phyloP scores from a whole-genome alignment of 2,329 filamentous ascomycete genomes.

The Penicillium palitans region DNA sequence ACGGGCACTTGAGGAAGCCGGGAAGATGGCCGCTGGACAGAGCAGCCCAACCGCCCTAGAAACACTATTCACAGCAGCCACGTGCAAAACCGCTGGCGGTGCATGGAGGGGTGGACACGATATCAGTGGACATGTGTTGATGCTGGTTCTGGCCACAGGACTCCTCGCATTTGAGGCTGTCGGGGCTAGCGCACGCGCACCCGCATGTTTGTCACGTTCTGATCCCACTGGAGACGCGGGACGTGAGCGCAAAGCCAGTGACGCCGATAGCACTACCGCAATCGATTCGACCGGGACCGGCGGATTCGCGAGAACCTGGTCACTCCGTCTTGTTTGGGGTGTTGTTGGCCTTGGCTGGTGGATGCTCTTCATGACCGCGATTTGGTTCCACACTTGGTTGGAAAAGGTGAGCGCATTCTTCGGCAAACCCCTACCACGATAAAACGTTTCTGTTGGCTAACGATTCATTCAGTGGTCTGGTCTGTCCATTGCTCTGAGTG shows the following conservation, averaged over 20 bases:
- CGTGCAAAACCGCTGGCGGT: constrained; percentile 80
- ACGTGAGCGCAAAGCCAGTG: constrained; percentile 37
- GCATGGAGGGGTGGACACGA: constrained; percentile 92
- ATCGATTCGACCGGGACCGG: constrained; percentile 42
- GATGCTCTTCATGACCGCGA: constrained; percentile 98
- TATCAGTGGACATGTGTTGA: constrained; percentile 91
- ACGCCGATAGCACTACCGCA: constrained; percentile 12
- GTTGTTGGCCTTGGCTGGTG: constrained; percentile 76
- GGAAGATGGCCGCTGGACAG: constrained; percentile 20
- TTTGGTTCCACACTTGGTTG: constrained; percentile 98
- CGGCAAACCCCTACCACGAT: background rate
- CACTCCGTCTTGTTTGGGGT: constrained; percentile 49
- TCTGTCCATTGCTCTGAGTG: constrained; percentile 48
- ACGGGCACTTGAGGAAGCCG: constrained; percentile 52
- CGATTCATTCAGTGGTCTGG: constrained; percentile 48
- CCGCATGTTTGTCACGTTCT: constrained; percentile 28
- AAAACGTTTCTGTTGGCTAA: constrained; percentile 3
- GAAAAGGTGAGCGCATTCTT: constrained; percentile 71
- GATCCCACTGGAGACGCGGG: constrained; percentile 39
- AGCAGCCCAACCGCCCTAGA: constrained; percentile 38
- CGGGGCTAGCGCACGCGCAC: constrained; percentile 55
- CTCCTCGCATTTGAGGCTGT: constrained; percentile 81
- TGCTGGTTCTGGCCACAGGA: constrained; percentile 80
- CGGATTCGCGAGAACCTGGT: constrained; percentile 58
- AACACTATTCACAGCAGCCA: constrained; percentile 67